These are phyloP conservation scores for Hyaloscypha bicolor DNA, from an alignment of 495 filamentous ascomycete genomes.

Conservation along the genomic window DNA sequence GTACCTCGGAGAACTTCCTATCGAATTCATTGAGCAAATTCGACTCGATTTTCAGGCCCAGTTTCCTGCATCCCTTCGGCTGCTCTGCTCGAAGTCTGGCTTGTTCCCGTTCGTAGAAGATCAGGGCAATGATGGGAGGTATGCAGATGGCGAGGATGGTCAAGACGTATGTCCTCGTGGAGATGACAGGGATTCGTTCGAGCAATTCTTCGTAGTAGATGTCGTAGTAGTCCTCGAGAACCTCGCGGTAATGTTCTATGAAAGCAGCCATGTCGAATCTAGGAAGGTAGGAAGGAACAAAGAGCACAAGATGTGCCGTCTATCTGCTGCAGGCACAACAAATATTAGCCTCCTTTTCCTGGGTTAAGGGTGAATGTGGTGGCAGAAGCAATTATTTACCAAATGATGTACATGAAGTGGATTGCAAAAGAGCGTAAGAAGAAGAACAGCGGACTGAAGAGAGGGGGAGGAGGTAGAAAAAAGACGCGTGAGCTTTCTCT, in stretches of 20 bases:
- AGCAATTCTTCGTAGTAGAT: slow-evolving; percentile 29
- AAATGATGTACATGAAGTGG: slow-evolving; percentile 31
- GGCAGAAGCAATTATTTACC: slow-evolving; percentile 18
- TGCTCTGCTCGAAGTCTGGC: slow-evolving; percentile 36
- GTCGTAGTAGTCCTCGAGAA: slow-evolving; percentile 28
- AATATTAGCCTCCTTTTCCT: slow-evolving; percentile 15
- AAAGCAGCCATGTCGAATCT: slow-evolving; percentile 23
- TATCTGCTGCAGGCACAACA: slow-evolving; percentile 24
- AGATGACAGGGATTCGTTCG: slow-evolving; percentile 34
- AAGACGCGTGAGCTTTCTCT: not conserved
- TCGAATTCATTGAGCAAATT: slow-evolving; percentile 41
- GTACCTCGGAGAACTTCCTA: slow-evolving; percentile 30
- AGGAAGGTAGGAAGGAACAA: slow-evolving; percentile 2
- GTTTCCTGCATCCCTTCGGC: slow-evolving; percentile 50
- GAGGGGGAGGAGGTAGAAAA: not conserved
- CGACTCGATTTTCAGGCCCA: slow-evolving; percentile 44
- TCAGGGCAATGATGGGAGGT: slow-evolving; percentile 38
- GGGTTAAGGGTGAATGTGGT: not conserved
- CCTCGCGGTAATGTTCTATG: slow-evolving; percentile 25
- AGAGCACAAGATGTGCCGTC: slow-evolving; percentile 27
- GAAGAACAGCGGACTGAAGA: slow-evolving; percentile 6
- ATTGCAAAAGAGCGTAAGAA: slow-evolving; percentile 23
- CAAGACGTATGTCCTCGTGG: slow-evolving; percentile 49
- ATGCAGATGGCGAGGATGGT: slow-evolving; percentile 50
- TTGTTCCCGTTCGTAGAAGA: slow-evolving; percentile 34